Evolutionary conservation across 2,329 filamentous ascomycete species (phyloP).

Genomic region (Clonostachys chloroleuca): DNA sequence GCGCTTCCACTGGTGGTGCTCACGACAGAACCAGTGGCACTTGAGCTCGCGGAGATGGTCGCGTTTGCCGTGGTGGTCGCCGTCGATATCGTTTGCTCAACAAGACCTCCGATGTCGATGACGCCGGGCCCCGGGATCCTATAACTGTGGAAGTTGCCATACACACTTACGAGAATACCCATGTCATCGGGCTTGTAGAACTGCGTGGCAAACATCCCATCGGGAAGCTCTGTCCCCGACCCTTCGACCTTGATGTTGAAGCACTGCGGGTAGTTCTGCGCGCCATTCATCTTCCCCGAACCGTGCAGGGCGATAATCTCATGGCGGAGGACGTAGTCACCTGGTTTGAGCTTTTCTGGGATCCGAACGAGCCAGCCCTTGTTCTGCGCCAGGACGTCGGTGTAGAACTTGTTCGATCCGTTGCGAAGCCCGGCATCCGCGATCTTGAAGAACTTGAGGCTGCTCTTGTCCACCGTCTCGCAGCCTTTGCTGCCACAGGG

Average conservation of each 20-base stretch:
- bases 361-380: conserved; percentile 18
- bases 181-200: conserved; percentile 13
- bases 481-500: conserved; percentile 48
- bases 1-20: too few species aligned
- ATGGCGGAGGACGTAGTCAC: conserved; percentile 40
- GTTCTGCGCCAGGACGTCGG: conserved; percentile 32
- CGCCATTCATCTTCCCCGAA: conserved; percentile 31
- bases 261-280: conserved; percentile 44
- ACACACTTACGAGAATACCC: conserved; percentile 17
- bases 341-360: conserved; percentile 19
- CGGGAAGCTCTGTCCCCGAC: conserved; percentile 19
- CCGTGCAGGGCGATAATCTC: conserved; percentile 43
- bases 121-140: conserved; percentile 9
- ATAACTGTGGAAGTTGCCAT: conserved; percentile 8
- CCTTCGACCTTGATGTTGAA: conserved; percentile 37
- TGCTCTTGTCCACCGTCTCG: conserved; percentile 41
- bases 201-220: conserved; percentile 15
- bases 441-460: conserved; percentile 59
- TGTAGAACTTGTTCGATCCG: conserved; percentile 40
- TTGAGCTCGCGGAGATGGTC: too few species aligned
- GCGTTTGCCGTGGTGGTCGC: too few species aligned
- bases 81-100: too few species aligned
- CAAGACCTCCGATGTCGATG: neutral
- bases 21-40: too few species aligned
- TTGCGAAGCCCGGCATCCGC: conserved; percentile 12